Base-by-base conservation (phyloP, 140 eudicot genomes). In the Senecio squalidus region DNA sequence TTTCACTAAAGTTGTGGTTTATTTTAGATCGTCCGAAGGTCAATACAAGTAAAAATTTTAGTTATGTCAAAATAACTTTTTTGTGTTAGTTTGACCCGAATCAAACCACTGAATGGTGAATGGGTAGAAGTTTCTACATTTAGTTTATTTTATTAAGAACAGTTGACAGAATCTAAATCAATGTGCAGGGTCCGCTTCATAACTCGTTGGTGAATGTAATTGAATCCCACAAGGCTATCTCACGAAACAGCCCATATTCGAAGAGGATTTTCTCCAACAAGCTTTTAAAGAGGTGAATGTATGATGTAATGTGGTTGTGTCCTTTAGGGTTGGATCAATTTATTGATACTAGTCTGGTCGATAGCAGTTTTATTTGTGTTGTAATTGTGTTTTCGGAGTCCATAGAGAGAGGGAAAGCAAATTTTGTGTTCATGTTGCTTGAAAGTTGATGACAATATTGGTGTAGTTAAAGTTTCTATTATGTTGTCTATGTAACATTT, bases 241-340 rank as follows among this genome's bases (percentile, higher is more conserved):
- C 94, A 4, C 80, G 97, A 17, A 82, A 78, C 68, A 84, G 89
- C 57, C 97, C 95, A 0, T 89, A 81, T 56, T 82, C 95, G 17
- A 89, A 84, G 83, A 77, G 85, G 80, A 85, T 89, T 53, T 89
- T 84, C 80, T 76, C 86, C 21, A 78, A 76, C 48, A 81, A 80
- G 76, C 83, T 84, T 60, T 57, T 89, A 69, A 89, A 62, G 80
- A 89, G 84, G 84, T 89, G 84, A 89, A 24, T 76, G 71, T 56
- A 58, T 55, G 60, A 56, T 64, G 28, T 47, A 36, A 62, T 84
- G 80, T 72, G 68, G 82, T 84, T 80, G 78, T 72, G 72, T 64
- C 18, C 38, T 10, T 71, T 58, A 33, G 44, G 43, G 33, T 29
- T 15, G 28, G 20, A 1, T 57, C 26, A 41, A 66, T 43, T 51